A percentile compares a stretch with the other conserved stretches of the same genome.
Evolutionary conservation across 129 eudicot genomes (phyloP).

Genomic region (Escallonia rubra): DNA sequence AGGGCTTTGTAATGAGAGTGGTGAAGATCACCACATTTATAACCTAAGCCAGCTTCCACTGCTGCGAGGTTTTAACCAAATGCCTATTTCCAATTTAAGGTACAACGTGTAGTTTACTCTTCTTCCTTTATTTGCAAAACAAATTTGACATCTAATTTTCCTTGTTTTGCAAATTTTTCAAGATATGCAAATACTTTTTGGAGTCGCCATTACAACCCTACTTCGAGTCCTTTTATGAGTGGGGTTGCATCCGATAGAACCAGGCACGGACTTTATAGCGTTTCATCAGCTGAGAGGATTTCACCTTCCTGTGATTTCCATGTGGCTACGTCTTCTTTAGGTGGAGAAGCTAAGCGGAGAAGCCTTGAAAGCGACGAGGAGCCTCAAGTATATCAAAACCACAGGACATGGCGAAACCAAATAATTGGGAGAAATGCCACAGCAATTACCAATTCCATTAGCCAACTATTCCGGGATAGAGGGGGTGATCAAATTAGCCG

Average conservation of each 20-base stretch:
- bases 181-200: slow-evolving; percentile 53
- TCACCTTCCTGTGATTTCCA: slow-evolving; percentile 17
- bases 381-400: slow-evolving; percentile 19
- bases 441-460: slow-evolving; percentile 10
- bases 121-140: not conserved
- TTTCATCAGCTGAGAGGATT: slow-evolving; percentile 28
- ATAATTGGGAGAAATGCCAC: not conserved
- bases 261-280: slow-evolving; percentile 27
- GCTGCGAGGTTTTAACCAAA: slow-evolving; percentile 61
- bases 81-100: slow-evolving; percentile 56
- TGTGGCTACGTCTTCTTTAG: slow-evolving; percentile 2
- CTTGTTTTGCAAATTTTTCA: not conserved
- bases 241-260: slow-evolving; percentile 20
- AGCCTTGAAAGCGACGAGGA: slow-evolving; percentile 6
- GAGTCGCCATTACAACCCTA: slow-evolving; percentile 39
- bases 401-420: slow-evolving; percentile 33
- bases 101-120: slow-evolving; percentile 13
- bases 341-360: not conserved
- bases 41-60: slow-evolving; percentile 80
- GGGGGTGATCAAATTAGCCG: slow-evolving; percentile 9
- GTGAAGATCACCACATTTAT: slow-evolving; percentile 63
- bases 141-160: not conserved
- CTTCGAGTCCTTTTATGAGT: slow-evolving; percentile 26
- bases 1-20: slow-evolving; percentile 54
- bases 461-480: slow-evolving; percentile 11